Base-by-base conservation (phyloP, 805 yeast species). In the Komagataella kurtzmanii region DNA sequence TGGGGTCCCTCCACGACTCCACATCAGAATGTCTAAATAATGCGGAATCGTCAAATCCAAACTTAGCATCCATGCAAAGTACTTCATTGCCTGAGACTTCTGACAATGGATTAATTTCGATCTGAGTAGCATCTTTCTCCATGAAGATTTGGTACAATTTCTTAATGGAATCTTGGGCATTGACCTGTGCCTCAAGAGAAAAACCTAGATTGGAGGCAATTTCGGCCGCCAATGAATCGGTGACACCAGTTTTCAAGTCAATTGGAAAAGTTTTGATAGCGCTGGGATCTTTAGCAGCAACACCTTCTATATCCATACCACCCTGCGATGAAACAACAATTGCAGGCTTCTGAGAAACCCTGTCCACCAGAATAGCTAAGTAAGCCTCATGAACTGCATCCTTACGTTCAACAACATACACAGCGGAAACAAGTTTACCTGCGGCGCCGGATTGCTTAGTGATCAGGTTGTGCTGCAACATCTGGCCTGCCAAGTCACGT, bases 261-360 rank as follows among this genome's bases (percentile, higher is more conserved):
- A 93, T 81, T 58, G 85, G 76, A 78, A 82, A 88, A 58, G 91
- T 83, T 73, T 88, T 84, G 74, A 93, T 93, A 59, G 96, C 96
- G 53, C 79, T 80, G 51, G 99, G 99, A 69, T 80, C 83, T 61
- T 77, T 81, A 59, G 83, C 83, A 55, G 99, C 99, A 60, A 93
- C 98, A 68, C 96, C 96, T 77, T 93, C 99, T 65, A 93, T 93
- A 74, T 93, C 97, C 96, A 93, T 90, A 76, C 99, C 99, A 75
- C 99, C 99, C 74, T 93, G 93, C 57, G 95, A 76, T 40, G 97
- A 89, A 50, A 97, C 97, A 57, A 93, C 96, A 65, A 93, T 86
- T 73, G 93, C 76, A 54, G 98, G 96, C 59, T 79, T 75, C 72
- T 90, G 95, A 59, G 84, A 79, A 60, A 82, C 79, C 75, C 99